These are phyloP conservation scores for Botryosphaeria dothidea DNA, from an alignment of 2,329 filamentous ascomycete species.

Conservation along the genomic window DNA sequence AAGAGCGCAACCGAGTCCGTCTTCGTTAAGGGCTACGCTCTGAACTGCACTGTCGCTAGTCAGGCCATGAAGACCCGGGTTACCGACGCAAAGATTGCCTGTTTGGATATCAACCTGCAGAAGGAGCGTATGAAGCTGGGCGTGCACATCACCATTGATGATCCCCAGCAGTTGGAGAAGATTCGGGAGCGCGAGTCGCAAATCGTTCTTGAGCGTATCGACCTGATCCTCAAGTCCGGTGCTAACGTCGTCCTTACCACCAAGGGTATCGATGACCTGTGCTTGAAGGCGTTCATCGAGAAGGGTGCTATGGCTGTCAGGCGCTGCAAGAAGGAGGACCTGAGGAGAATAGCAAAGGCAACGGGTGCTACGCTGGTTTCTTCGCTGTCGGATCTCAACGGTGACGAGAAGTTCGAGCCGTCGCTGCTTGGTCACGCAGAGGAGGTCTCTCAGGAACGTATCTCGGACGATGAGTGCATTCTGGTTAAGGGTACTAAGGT, in stretches of 20 bases:
- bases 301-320: constrained; percentile 93
- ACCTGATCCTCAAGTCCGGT: constrained; percentile 96
- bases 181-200: constrained; percentile 90
- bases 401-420: constrained; percentile 93
- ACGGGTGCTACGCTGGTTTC: constrained; percentile 92
- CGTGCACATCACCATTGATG: constrained; percentile 96
- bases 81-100: constrained; percentile 92
- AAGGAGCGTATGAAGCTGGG: constrained; percentile 99
- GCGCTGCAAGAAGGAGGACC: constrained; percentile 97
- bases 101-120: constrained; percentile 96
- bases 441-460: constrained; percentile 96
- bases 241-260: constrained; percentile 96
- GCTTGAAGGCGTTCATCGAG: constrained; percentile 92
- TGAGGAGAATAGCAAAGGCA: constrained; percentile 92
- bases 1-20: constrained; percentile 88
- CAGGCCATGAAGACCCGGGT: constrained; percentile 96
- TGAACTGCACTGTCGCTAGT: constrained; percentile 98
- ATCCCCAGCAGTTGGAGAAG: constrained; percentile 95
- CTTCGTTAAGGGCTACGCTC: constrained; percentile 90
- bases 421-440: constrained; percentile 89
- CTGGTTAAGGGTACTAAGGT: constrained; percentile 94
- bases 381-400: constrained; percentile 93
- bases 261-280: constrained; percentile 97
- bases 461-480: constrained; percentile 98
- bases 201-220: constrained; percentile 89